phyloP scores from a whole-genome alignment of 2,329 filamentous ascomycete genomes.

The Capronia epimyces region DNA sequence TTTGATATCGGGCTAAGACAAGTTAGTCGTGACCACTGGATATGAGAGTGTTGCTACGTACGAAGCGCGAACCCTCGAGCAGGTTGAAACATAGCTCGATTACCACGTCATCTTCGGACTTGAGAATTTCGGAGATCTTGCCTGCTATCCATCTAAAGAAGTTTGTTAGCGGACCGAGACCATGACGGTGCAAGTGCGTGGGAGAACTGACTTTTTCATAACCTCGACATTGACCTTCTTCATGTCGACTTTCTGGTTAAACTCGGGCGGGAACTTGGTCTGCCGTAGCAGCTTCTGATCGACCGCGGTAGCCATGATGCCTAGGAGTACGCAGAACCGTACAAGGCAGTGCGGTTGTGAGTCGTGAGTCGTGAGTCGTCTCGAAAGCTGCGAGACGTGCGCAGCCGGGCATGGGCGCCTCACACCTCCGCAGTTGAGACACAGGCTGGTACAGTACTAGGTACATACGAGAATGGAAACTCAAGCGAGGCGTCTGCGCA shows the following conservation, averaged over 20 bases:
- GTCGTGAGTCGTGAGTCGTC: neutral
- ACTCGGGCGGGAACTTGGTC: slow-evolving; percentile 91
- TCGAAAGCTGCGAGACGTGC: too few relatives aligned
- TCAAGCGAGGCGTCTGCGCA: slow-evolving; percentile 10
- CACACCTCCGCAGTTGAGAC: neutral
- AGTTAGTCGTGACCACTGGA: slow-evolving; percentile 3
- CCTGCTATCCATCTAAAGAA: slow-evolving; percentile 78
- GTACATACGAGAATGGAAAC: slow-evolving; percentile 4
- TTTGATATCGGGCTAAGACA: slow-evolving; percentile 81
- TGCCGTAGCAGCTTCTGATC: slow-evolving; percentile 84
- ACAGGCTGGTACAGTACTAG: neutral
- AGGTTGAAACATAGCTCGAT: slow-evolving; percentile 73
- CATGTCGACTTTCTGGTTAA: slow-evolving; percentile 94
- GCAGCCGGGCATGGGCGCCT: neutral
- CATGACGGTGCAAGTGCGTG: slow-evolving; percentile 7
- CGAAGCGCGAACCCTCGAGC: slow-evolving; percentile 68
- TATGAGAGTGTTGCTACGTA: slow-evolving; percentile 44
- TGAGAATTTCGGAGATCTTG: slow-evolving; percentile 78
- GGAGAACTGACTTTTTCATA: slow-evolving; percentile 77
- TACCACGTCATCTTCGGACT: slow-evolving; percentile 92
- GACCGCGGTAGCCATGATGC: slow-evolving; percentile 54
- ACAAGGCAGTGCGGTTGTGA: neutral
- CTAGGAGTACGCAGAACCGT: neutral
- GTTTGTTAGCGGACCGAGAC: slow-evolving; percentile 13
- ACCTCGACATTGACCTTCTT: slow-evolving; percentile 94